phyloP scores from a whole-genome alignment of 1,139 yeast species.

The Candida freyschussii region DNA sequence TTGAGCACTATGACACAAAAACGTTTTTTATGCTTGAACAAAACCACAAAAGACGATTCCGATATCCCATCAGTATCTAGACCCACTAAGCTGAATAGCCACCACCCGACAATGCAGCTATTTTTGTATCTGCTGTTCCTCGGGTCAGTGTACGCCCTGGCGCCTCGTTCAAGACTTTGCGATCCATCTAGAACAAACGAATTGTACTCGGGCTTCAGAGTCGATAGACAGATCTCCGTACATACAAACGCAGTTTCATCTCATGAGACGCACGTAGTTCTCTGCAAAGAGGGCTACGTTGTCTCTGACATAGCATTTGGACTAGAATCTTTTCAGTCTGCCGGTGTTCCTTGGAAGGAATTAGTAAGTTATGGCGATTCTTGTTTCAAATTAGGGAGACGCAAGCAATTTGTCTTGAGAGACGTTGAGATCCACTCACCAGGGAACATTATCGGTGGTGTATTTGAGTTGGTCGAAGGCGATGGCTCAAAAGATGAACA shows the following conservation, averaged over 20 bases:
- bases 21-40: no score
- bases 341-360: constrained; percentile 15
- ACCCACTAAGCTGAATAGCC: no score
- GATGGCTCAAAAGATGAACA: constrained; percentile 8
- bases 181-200: constrained; percentile 9
- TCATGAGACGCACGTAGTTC: constrained; percentile 9
- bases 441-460: constrained; percentile 56
- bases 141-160: no score
- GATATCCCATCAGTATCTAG: no score
- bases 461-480: constrained; percentile 31
- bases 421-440: constrained; percentile 48
- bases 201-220: constrained; percentile 13
- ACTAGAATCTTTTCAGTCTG: background rate
- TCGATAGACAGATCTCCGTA: constrained; percentile 12
- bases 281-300: constrained; percentile 12
- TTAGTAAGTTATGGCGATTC: constrained; percentile 6
- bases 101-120: no score
- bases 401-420: constrained; percentile 48
- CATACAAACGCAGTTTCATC: background rate
- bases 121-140: no score
- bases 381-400: constrained; percentile 58
- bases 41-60: no score
- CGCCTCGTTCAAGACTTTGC: constrained; percentile 9
- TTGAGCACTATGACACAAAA: no score
- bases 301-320: constrained; percentile 3